Evolutionary conservation across 2,329 filamentous ascomycete species (phyloP), one percentile per base, ranked within the genome.

Genomic region (Trichoderma pleuroti): DNA sequence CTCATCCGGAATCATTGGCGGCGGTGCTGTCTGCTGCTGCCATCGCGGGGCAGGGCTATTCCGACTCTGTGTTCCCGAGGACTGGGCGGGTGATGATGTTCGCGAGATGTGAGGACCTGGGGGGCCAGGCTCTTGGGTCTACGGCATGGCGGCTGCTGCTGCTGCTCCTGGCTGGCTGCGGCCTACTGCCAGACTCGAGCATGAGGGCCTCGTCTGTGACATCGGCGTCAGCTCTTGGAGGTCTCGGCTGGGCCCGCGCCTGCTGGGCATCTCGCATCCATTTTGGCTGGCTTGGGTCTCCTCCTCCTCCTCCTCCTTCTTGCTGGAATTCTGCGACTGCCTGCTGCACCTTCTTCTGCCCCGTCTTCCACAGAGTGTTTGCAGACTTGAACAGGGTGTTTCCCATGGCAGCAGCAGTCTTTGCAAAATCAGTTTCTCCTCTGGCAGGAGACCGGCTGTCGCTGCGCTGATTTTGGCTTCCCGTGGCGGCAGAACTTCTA

Each of bases 291-390:
- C 80, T 92, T 3, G 92, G 86, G 77, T 97, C 94, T 21, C 80
- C 11, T 52, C 46, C 46, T 24, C 21, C 94, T 21, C 80, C 11
- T 52, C 46, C 46, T 24, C 21, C 91, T 54, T 87, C 86, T 73
- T 88, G 85, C 74, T 91, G 88, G 71, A 98, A 92, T 18, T 99
- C 96, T 10, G 94, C 90, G 39, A 98, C 92, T 5, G 93, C 95
- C 80, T 96, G 93, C 76, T 97, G 93, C 71, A 98, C 88, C 78
- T 93, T 94, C 81, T 97, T 99, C 77, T 94, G 93, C 0, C 95
- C 91, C 4, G 92, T 93, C 79, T 97, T 99, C 96, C 96, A 99
- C 0, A 98, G 82, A 1, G 93, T 95, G 74, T 97, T 97, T 2
- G 96, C 96, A 3, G 94, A 96, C 80, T 99, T 99, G 80, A 98